Evolutionary conservation across 805 yeast species (phyloP), one percentile per base, ranked within the genome.

Genomic region (Ascoidea rubescens): DNA sequence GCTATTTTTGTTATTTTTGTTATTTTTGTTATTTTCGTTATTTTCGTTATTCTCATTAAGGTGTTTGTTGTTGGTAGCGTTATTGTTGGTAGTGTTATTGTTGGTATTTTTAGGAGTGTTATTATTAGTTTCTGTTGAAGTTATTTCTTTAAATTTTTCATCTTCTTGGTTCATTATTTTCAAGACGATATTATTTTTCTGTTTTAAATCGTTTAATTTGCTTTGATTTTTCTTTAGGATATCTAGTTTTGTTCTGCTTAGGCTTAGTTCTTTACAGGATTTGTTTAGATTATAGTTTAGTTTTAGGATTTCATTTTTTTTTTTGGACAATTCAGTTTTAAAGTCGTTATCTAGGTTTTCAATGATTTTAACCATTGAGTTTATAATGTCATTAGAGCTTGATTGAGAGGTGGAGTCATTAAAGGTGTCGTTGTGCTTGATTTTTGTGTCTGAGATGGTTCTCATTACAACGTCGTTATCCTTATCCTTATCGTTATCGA

Each of bases 91-190:
- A 47, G 28, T 3, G 3, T 21, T 21, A 21, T 21, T 21, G 30
- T 61, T 59, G 21, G 54, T 54, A 47, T 56, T 60, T 33, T n/a
- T 67, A 63, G 32, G 67, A 55, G 46, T 60, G 60, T 50, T 65
- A 60, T 1, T 66, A 64, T 48, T 65, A 68, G 28, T 21, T 21
- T 21, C 28, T 21, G 28, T 21, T 21, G 28, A 21, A 21, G 28
- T 21, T 21, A 21, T 21, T 48, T 71, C 68, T 43, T 70, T 62
- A 64, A 84, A 84, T 53, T 73, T 70, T 21, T 67, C 67, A 54
- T 82, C 82, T 56, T 85, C 90, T 50, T 78, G 84, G 10, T 69
- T 67, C 30, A 84, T 79, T 0, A 87, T 85, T 44, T 78, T 78
- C 56, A 78, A 78, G 16, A 85, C 67, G 58, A 82, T 82, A 32